Conservation (phyloP, 2,329 filamentous ascomycete genomes). For the Alternaria solani region DNA sequence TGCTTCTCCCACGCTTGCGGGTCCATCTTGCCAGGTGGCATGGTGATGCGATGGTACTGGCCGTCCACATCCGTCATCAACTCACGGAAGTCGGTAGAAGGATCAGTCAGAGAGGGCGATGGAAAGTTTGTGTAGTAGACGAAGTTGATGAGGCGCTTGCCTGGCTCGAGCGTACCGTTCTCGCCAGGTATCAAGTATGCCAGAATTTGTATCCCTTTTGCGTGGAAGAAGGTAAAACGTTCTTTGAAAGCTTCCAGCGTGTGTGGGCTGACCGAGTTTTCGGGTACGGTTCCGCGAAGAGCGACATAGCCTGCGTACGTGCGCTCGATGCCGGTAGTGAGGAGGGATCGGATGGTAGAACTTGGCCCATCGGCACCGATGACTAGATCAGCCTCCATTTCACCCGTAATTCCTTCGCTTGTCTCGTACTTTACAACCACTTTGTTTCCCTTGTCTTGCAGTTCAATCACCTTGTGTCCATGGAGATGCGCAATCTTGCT, state of each 20-base stretch:
- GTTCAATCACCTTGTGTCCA: constrained; percentile 33
- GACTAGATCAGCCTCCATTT: constrained; percentile 38
- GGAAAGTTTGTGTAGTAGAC: constrained; percentile 58
- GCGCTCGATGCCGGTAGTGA: constrained; percentile 30
- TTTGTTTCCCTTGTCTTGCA: constrained; percentile 29
- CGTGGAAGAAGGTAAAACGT: constrained; percentile 54
- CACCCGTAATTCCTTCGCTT: constrained; percentile 22
- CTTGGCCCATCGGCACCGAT: constrained; percentile 45
- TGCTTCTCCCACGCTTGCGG: constrained; percentile 52
- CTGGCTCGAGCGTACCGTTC: constrained; percentile 50
- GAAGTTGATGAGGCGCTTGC: constrained; percentile 57
- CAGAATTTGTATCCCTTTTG: constrained; percentile 49
- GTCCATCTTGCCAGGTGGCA: constrained; percentile 54
- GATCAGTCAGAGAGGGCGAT: constrained; percentile 37
- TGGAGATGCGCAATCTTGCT: constrained; percentile 33
- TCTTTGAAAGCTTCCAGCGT: constrained; percentile 45
- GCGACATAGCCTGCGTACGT: constrained; percentile 47
- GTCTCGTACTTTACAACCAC: constrained; percentile 31
- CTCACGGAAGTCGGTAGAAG: constrained; percentile 50
- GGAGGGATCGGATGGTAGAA: constrained; percentile 36
- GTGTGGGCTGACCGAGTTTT: constrained; percentile 28
- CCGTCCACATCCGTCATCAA: constrained; percentile 57
- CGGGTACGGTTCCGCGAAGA: constrained; percentile 42
- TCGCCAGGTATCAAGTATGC: constrained; percentile 58
- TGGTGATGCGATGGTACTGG: constrained; percentile 52